Conservation (phyloP, 345 rosid species). For the Eucalyptus sideroxylon region DNA sequence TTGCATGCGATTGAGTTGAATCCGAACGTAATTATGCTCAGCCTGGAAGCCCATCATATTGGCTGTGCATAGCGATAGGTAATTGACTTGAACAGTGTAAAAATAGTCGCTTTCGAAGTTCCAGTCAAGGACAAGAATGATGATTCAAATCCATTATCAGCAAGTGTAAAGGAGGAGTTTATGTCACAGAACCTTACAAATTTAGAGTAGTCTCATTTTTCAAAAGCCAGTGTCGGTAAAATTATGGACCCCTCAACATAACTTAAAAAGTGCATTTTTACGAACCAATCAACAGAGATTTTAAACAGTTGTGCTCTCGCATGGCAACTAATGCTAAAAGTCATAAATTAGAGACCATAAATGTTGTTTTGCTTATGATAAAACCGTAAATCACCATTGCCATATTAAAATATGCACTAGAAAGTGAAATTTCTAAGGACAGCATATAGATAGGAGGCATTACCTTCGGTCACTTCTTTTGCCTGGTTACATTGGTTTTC, state of each 20-base stretch:
- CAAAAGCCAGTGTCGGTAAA: not conserved
- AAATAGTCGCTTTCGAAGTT: not conserved
- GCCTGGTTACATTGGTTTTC: not conserved
- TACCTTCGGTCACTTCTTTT: not conserved
- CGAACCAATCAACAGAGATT: too few relatives aligned
- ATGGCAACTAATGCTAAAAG: too few relatives aligned
- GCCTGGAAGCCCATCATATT: not conserved
- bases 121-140: not conserved
- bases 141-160: not conserved
- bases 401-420: not conserved
- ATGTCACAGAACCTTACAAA: not conserved
- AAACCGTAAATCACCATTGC: not conserved
- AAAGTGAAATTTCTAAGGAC: not conserved
- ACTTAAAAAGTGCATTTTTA: too few relatives aligned
- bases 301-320: too few relatives aligned
- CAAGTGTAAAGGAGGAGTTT: not conserved
- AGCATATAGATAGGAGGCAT: not conserved
- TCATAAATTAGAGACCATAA: not conserved
- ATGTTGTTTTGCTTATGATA: not conserved
- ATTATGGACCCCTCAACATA: too few relatives aligned
- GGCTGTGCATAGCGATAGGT: not conserved
- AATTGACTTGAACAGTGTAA: not conserved
- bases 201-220: not conserved
- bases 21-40: not conserved
- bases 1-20: not conserved